Conservation (phyloP, 306 rosid genomes). For the Purshia tridentata region DNA sequence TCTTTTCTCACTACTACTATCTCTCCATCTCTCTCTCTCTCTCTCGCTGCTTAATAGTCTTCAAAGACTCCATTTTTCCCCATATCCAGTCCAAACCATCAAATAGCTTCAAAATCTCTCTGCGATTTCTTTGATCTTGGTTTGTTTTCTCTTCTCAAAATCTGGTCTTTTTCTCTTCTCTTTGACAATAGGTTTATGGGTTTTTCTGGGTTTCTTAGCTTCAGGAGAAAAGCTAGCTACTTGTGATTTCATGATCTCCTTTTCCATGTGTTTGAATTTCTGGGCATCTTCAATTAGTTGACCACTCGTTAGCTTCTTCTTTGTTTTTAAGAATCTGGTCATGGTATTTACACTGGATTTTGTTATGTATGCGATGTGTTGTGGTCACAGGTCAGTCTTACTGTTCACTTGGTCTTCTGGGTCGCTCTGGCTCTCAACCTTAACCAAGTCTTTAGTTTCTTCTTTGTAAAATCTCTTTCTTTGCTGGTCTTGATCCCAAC, state of each 20-base stretch:
- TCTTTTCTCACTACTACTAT: constrained; percentile 24
- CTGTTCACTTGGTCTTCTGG: constrained; percentile 22
- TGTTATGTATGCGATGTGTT: neutral
- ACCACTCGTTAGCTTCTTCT: neutral
- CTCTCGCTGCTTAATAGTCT: neutral
- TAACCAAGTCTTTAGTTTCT: neutral
- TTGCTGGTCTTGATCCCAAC: neutral
- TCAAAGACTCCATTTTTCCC: constrained; percentile 20
- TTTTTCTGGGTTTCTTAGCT: neutral
- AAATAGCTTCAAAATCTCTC: constrained; percentile 6
- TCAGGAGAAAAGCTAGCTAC: neutral
- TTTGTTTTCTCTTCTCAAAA: constrained; percentile 8
- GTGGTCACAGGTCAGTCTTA: constrained; percentile 5
- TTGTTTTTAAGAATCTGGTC: constrained; percentile 20
- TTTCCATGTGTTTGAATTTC: constrained; percentile 12
- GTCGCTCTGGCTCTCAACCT: constrained; percentile 4
- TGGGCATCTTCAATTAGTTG: constrained; percentile 6
- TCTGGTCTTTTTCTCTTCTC: neutral
- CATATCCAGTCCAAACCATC: constrained; percentile 5
- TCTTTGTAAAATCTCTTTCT: neutral
- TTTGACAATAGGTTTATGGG: neutral
- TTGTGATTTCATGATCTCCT: constrained; percentile 26
- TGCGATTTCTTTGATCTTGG: constrained; percentile 19
- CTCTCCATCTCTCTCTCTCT: constrained; percentile 1
- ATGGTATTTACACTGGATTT: constrained; percentile 10